These are phyloP conservation scores for Atkinsonella hypoxylon DNA, from an alignment of 2,329 filamentous ascomycete species.

Conservation along the genomic window DNA sequence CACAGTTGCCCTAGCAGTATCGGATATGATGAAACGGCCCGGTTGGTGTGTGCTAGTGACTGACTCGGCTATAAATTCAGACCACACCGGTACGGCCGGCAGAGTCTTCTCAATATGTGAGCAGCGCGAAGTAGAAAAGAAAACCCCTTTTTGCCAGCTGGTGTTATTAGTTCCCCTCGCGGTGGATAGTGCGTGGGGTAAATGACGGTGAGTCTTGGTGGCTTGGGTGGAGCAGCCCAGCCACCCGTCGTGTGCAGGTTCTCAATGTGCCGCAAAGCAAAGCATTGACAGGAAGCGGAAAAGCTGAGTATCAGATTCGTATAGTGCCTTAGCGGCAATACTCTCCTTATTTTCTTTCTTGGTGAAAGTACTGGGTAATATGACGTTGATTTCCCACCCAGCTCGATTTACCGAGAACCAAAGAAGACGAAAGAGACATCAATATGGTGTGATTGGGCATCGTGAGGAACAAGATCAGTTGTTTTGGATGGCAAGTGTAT, in stretches of 20 bases:
- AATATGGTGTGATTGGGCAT: background rate
- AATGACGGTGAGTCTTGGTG: background rate
- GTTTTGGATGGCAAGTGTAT: background rate
- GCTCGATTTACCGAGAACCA: background rate
- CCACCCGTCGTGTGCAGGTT: background rate
- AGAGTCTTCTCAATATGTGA: too few relatives aligned
- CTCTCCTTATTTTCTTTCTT: slow-evolving; percentile 1
- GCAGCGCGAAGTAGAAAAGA: too few relatives aligned
- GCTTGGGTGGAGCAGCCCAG: background rate
- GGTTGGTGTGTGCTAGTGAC: too few relatives aligned
- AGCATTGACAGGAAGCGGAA: background rate
- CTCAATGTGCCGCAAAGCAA: background rate
- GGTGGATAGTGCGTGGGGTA: background rate
- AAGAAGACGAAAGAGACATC: background rate
- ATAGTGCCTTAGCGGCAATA: background rate
- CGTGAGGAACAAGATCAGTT: background rate
- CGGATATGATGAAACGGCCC: too few relatives aligned
- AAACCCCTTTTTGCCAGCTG: too few relatives aligned
- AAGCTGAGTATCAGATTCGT: background rate
- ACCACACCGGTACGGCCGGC: too few relatives aligned
- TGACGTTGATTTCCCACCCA: background rate
- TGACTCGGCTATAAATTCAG: too few relatives aligned
- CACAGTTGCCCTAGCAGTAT: too few relatives aligned
- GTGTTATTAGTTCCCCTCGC: background rate
- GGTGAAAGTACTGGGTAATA: too few relatives aligned